Base-by-base conservation (phyloP, 768 basidiomycete species). In the Tulasnella calospora region DNA sequence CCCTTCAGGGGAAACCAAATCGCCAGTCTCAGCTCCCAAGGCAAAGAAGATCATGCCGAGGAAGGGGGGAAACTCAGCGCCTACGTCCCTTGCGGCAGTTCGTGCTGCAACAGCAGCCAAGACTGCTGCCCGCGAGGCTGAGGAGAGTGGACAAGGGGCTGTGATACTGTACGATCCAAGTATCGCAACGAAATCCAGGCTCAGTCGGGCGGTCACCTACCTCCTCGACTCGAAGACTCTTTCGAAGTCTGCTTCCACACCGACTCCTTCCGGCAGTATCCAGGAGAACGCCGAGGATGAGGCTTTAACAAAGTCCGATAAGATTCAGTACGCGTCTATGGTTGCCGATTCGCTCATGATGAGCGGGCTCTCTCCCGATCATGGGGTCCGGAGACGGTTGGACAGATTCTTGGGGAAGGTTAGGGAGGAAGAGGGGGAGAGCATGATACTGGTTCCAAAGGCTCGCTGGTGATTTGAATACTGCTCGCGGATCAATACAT, bases 311-410 rank as follows among this genome's bases (percentile, higher is more conserved):
- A 61, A 41, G 57, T 23, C 30, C 6, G 67, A 19, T 6, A 76
- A 76, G 75, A 36, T 40, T 15, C 57, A 46, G 30, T 44, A 27
- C n/a, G 75, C 75, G 8, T 21, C 57, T 13, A 19, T 57, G 7
- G 55, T 76, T 12, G 75, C 79, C 35, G 55, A 78, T 27, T 79
- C 79, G 9, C 69, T 79, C 55, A 78, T 46, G 46, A 78, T 72
- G 47, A 80, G 71, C 55, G 79, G 79, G 1, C 38, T 79, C 21
- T 44, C 41, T 6, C 79, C 79, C 8, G 79, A 79, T 23, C 79
- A 79, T 35, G 57, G 44, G 9, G 71, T 79, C 41, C 3, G 79
- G n/a, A 79, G 71, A 67, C 78, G 76, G 13, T 40, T 79, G 27
- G 79, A 79, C 70, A 61, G 74, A 35, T 79, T 78, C 61, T 67